Conservation (phyloP, 305 asterid genomes). For the Fraxinus nigra region DNA sequence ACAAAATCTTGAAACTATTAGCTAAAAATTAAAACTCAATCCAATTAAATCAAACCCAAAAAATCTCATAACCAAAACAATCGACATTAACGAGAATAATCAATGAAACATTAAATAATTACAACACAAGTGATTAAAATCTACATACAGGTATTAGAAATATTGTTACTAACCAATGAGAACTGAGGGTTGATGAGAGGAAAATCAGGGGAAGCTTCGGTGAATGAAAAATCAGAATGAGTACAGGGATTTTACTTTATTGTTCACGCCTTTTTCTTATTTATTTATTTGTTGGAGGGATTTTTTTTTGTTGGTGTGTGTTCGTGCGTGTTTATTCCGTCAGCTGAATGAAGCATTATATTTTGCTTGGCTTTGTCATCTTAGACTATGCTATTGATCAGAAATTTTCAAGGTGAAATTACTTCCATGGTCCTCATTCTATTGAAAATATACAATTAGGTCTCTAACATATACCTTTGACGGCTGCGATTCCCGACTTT, state of each 20-base stretch:
- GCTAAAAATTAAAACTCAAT: not conserved
- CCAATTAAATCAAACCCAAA: not conserved
- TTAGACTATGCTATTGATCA: not conserved
- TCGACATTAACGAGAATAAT: not conserved
- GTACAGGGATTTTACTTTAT: constrained; percentile 14
- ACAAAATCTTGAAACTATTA: not conserved
- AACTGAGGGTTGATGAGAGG: constrained; percentile 11
- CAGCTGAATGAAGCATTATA: not conserved
- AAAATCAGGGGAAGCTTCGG: constrained; percentile 13
- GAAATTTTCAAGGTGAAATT: not conserved
- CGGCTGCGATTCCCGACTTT: not conserved
- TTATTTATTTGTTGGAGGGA: not conserved
- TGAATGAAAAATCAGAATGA: constrained; percentile 19
- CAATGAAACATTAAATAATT: not conserved
- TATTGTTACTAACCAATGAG: constrained; percentile 18
- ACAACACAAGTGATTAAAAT: not conserved
- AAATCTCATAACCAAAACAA: not conserved
- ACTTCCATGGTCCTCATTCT: not conserved
- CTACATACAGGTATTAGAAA: not conserved
- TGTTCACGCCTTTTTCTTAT: not conserved
- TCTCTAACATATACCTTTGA: not conserved
- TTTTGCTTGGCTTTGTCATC: not conserved
- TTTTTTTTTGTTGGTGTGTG: not conserved
- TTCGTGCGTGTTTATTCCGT: not conserved
- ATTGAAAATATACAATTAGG: not conserved